Evolutionary conservation across 2,329 filamentous ascomycete genomes (phyloP), one percentile per base, ranked within the genome.

Genomic region (Scedosporium minutisporum): DNA sequence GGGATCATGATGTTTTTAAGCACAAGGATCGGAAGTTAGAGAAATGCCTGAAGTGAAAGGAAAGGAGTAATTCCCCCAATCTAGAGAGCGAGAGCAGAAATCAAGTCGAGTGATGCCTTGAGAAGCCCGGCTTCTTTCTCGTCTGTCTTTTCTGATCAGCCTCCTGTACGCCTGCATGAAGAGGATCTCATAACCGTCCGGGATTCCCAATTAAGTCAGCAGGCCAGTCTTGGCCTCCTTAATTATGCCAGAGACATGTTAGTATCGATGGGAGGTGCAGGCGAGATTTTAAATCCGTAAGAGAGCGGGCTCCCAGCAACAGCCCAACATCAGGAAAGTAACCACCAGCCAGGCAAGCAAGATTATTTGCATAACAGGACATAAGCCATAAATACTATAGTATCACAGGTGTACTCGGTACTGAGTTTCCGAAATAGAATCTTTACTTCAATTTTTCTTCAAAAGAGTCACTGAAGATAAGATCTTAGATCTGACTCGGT

Each of bases 31-130:
- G 25, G 5, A 27, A 27, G 25, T 27, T 5, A 27, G 25, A 27
- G 25, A 27, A 3, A 27, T 27, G 25, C 25, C 25, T 3, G 25
- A 5, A 27, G 25, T 27, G 25, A 5, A 27, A 27, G 25, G 3
- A 3, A 27, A 27, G 5, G 25, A 27, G 25, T 3, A 3, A 23
- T 53, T 18, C 48, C 48, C 48, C 41, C 41, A 44, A 44, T 44
- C 41, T 9, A 12, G 3, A 21, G 48, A 21, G 18, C 16, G 14
- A 44, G 57, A 16, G 25, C 42, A 59, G n/a, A 41, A 23, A 18
- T 23, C 57, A 59, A 60, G 42, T 60, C 48, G 58, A 51, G 41
- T 60, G 58, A 21, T 46, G 6, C 42, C 7, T n/a, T n/a, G n/a
- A n/a, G n/a, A 9, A 48, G 29, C 29, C 29, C 1, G 29, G 7